Base-by-base conservation (phyloP, 352 stramenopile genomes). In the Phytopythium litorale region DNA sequence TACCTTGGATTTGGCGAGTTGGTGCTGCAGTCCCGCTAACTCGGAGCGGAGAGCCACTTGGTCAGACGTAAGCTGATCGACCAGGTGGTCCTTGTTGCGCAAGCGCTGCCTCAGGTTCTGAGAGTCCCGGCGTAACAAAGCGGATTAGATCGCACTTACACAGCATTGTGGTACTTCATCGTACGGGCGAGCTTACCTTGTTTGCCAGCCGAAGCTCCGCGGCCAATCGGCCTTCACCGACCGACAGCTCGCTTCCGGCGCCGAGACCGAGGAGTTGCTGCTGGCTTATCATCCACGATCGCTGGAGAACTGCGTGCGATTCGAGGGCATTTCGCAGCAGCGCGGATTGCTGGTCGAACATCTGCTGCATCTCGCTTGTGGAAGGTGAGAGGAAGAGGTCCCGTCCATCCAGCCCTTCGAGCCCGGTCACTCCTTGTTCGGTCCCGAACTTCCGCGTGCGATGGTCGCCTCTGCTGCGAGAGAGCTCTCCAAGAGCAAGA, bases 371-470 rank as follows among this genome's bases (percentile, higher is more conserved):
- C 66, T 95, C 87, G 52, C 79, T 91, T 12, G 69, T 89, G 30
- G 87, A 95, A n/a, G 84, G 84, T 35, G 82, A 92, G 16, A 95
- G 68, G 46, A 94, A 92, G 58, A 90, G 84, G 48, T 94, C 82
- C 35, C 78, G 76, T 21, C 72, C 77, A 58, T 89, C 81, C 40
- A 86, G 64, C 43, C 72, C 79, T 42, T 93, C 77, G 7, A 86
- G 64, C 56, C 76, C 75, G 48, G 65, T 73, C 40, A 18, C 13
- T 8, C 76, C 73, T 50, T 77, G 71, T 54, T 73, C 79, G 3
- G 73, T 79, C 38, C 76, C 78, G 58, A 90, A 75, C 25, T 73
- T 73, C 32, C 69, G 64, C 25, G 70, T 70, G 45, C 70, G 71
- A 42, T 19, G 68, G 32, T 67, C 70, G 48, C 69, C 68, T 15